Base-by-base conservation (phyloP, 108 stramenopile species). In the Pseudonitzschia delicatissima region DNA sequence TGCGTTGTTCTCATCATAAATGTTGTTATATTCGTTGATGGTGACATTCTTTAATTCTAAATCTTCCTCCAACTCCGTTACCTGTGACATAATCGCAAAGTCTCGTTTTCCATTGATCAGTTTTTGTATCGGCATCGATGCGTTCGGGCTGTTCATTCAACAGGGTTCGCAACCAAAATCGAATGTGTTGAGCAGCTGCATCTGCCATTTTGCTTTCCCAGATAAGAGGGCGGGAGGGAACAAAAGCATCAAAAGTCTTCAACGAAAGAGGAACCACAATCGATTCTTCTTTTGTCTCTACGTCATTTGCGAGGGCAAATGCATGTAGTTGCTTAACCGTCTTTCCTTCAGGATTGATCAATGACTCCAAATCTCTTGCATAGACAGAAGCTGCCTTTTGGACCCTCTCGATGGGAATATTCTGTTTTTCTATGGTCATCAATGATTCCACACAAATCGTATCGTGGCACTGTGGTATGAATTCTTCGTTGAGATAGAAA, bases 161-260 rank as follows among this genome's bases (percentile, higher is more conserved):
- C 44, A 65, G 15, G 2, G 73, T 74, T 18, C 73, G 73, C 5
- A 74, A 31, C 73, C 73, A 74, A 32, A 67, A 74, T 31, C 73
- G 58, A 15, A 74, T 60, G 17, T 59, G 45, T 53, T 74, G 73
- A 6, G 66, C 58, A 7, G 66, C 18, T 4, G 61, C 39, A 55
- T 74, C 60, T 1, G 73, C 66, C 61, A 74, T 20, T 62, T 66
- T 45, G 18, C 27, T 47, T 27, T 62, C 51, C 73, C 73, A 74
- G 4, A 66, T 53, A 8, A 71, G 39, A 25, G 59, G 47, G 3
- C 47, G 53, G 9, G n/a, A 31, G 48, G 27, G 60, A 15, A 61
- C 21, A 36, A 21, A 25, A 34, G 9, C 32, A 23, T 36, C 4
- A 42, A 23, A 7, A 21, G 27, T 29, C 31, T 15, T 32, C 21